These are phyloP conservation scores for Leptomonas seymouri DNA, from an alignment of 208 protist genomes.

Conservation along the genomic window DNA sequence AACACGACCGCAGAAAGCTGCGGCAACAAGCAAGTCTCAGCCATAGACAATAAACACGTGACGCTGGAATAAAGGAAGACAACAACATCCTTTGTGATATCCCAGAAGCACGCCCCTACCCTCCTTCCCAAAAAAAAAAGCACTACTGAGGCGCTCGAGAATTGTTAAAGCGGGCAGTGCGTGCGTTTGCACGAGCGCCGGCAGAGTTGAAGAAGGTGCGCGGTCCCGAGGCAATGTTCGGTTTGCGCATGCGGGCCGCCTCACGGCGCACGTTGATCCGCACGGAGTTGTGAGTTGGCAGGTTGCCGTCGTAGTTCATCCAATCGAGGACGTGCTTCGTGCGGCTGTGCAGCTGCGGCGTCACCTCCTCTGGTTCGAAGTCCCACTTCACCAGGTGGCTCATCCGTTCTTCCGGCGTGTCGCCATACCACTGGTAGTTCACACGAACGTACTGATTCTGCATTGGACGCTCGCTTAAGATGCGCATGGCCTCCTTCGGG, in stretches of 20 bases:
- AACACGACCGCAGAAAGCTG: not conserved
- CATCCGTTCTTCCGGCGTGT: conserved; percentile 87
- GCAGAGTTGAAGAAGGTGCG: conserved; percentile 87
- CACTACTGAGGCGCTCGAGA: conserved; percentile 7
- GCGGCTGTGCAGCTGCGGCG: conserved; percentile 57
- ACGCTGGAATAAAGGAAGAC: not conserved
- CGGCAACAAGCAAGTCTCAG: not conserved
- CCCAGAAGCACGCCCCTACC: too few relatives aligned
- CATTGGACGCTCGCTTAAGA: conserved; percentile 80
- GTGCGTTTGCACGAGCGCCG: conserved; percentile 79
- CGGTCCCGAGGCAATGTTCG: conserved; percentile 48
- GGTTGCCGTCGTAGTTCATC: conserved; percentile 88
- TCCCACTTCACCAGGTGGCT: conserved; percentile 88
- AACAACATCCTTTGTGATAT: not conserved
- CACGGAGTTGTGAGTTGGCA: conserved; percentile 81
- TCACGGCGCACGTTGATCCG: conserved; percentile 78
- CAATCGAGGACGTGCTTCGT: conserved; percentile 80
- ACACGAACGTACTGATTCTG: conserved; percentile 91
- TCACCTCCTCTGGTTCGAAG: conserved; percentile 63
- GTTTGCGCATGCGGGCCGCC: conserved; percentile 57
- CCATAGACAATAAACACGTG: not conserved
- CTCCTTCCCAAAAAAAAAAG: not conserved
- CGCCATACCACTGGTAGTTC: conserved; percentile 93
- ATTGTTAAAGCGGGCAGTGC: conserved; percentile 60
- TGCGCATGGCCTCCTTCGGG: conserved; percentile 65